Base-by-base conservation (phyloP, 129 eudicot species). In the Helichrysum umbraculigerum region DNA sequence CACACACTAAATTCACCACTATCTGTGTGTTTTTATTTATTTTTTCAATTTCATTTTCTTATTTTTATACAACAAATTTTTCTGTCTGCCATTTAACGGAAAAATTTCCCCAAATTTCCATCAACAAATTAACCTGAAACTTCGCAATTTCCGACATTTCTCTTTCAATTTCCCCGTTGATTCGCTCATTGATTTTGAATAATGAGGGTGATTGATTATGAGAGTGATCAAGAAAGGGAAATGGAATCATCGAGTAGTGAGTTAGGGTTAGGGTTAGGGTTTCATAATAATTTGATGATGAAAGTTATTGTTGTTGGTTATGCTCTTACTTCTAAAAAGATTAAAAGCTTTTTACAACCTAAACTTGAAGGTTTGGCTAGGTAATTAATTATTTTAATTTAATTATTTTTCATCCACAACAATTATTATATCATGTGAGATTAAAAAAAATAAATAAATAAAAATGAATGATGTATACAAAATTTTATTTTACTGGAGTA, bases 321-420 rank as follows among this genome's bases (percentile, higher is more conserved):
- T 74, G 98, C 96, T 68, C 95, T 93, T 52, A 93, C 98, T 11
- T 86, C 92, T 58, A 93, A 93, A 88, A 93, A 93, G 82, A 81
- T 77, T 75, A 90, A 88, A 83, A 93, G 98, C 91, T 93, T 93
- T 77, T 84, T 93, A 81, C 89, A 93, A 76, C 98, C 98, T 56
- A 93, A 93, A 68, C 81, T 93, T 82, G 87, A 90, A 82, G 87
- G 91, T 73, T 80, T 93, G 71, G 98, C 98, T 66, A 88, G 97
- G 98, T 92, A 89, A 11, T 11, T 44, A 2, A 35, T 22, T 35
- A 33, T 9, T 7, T 5, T 34, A 58, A 44, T 10, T 2, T 10
- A 44, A 5, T 39, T 37, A 11, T 44, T 44, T 11, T 12, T 44
- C 52, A 14, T 44, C 52, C 52, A 11, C 5, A 44, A 10, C 12